Conservation (phyloP, 2,329 filamentous ascomycete species). For the Magnaporthiopsis incrustans region DNA sequence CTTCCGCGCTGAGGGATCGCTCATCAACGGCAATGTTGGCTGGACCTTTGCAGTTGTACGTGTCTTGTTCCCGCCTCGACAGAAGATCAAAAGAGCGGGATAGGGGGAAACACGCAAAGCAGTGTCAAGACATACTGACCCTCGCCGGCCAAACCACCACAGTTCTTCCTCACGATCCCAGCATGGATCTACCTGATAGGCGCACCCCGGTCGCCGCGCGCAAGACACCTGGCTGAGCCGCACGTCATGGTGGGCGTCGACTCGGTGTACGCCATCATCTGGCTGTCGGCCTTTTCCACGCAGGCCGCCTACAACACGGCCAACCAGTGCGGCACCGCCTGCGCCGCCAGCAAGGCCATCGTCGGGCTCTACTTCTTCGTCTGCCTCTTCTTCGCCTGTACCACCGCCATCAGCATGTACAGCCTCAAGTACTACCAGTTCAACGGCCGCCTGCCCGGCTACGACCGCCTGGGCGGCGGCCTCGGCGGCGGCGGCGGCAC, state of each 20-base stretch:
- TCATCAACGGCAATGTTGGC: constrained; percentile 48
- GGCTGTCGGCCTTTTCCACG: constrained; percentile 59
- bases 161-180: constrained; percentile 59
- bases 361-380: constrained; percentile 56
- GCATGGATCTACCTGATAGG: constrained; percentile 59
- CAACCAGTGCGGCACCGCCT: constrained; percentile 46
- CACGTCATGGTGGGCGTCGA: constrained; percentile 54
- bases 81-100: not conserved
- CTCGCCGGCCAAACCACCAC: not conserved
- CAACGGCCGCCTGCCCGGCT: constrained; percentile 54
- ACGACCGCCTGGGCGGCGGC: constrained; percentile 38
- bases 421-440: constrained; percentile 54
- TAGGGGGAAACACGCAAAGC: not conserved
- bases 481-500: constrained; percentile 14
- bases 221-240: constrained; percentile 52
- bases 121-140: not conserved
- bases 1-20: constrained; percentile 39
- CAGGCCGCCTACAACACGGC: constrained; percentile 56
- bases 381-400: constrained; percentile 48
- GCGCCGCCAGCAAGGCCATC: constrained; percentile 53
- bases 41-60: constrained; percentile 59
- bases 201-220: constrained; percentile 55
- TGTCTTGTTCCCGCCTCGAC: constrained; percentile 9
- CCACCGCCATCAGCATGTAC: constrained; percentile 50
- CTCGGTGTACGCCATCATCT: constrained; percentile 49